Evolutionary conservation across 306 rosid species (phyloP).

Genomic region (Inga oerstediana): DNA sequence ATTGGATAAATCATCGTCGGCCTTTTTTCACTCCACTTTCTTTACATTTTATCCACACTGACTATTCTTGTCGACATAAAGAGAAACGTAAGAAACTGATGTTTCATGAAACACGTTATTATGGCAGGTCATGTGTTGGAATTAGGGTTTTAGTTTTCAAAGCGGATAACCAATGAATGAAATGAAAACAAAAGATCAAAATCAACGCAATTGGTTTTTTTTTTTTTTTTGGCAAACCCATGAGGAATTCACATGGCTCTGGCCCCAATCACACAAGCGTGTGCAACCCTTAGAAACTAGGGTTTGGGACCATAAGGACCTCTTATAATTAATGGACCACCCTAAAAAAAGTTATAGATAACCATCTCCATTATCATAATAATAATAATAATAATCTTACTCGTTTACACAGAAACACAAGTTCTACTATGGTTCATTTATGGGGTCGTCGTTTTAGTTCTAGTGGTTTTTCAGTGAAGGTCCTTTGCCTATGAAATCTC

Average conservation of each 20-base stretch:
- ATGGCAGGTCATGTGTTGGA: background rate
- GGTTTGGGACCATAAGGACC: slow-evolving; percentile 50
- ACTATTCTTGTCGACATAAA: background rate
- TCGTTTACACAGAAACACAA: background rate
- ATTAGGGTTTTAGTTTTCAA: background rate
- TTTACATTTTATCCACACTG: background rate
- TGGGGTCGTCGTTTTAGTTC: slow-evolving; percentile 5
- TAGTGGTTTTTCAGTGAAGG: background rate
- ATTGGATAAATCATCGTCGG: background rate
- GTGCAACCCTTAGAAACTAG: slow-evolving; percentile 8
- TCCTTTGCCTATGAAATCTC: background rate
- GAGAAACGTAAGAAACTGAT: background rate
- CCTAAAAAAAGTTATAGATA: slow-evolving; percentile 13
- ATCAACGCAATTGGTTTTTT: background rate
- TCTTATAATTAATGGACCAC: slow-evolving; percentile 48
- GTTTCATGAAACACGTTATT: slow-evolving; percentile 4
- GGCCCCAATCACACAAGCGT: slow-evolving; percentile 8
- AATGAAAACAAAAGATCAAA: background rate
- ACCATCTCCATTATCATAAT: background rate
- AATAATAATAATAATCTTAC: background rate
- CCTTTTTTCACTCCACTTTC: background rate
- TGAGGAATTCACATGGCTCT: slow-evolving; percentile 56
- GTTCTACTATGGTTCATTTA: background rate
- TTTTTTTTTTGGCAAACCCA: slow-evolving; percentile 24
- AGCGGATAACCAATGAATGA: background rate